These are phyloP conservation scores for Jamesozyma rosinii DNA, from an alignment of 805 yeast genomes.

Conservation along the genomic window DNA sequence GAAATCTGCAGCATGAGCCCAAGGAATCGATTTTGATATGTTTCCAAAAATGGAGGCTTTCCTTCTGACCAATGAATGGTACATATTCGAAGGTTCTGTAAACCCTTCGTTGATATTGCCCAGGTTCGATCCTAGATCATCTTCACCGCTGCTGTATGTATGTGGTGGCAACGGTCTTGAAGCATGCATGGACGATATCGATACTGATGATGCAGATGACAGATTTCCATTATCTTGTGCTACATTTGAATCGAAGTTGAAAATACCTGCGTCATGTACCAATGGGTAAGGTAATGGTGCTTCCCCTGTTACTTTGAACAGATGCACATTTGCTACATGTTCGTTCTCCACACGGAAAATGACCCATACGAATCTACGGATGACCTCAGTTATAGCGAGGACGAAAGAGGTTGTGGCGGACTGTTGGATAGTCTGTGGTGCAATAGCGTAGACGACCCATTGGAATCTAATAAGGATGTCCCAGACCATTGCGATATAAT, in stretches of 20 bases:
- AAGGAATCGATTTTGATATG: slow-evolving; percentile 42
- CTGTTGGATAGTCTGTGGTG: slow-evolving; percentile 69
- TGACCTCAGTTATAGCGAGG: slow-evolving; percentile 71
- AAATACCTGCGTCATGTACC: not conserved
- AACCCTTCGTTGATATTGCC: not conserved
- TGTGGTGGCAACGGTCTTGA: not conserved
- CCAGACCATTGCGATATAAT: slow-evolving; percentile 63
- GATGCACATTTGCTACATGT: slow-evolving; percentile 80
- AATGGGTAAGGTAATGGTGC: slow-evolving; percentile 70
- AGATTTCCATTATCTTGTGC: not conserved
- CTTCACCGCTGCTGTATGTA: not conserved
- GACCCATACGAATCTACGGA: slow-evolving; percentile 83
- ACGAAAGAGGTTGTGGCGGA: slow-evolving; percentile 79
- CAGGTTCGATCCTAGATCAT: not conserved
- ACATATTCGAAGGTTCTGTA: slow-evolving; percentile 17
- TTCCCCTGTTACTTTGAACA: slow-evolving; percentile 82
- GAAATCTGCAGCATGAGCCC: slow-evolving; percentile 80
- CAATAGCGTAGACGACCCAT: slow-evolving; percentile 85
- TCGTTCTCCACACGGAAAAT: slow-evolving; percentile 93
- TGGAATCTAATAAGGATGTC: slow-evolving; percentile 75
- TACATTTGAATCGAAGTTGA: not conserved
- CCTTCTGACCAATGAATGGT: slow-evolving; percentile 19
- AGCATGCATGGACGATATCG: not conserved
- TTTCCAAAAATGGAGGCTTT: slow-evolving; percentile 20
- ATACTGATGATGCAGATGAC: not conserved